Percentiles rank a stretch among this genome's conserved stretches.
Evolutionary conservation across 345 rosid genomes (phyloP).

Genomic region (Raphanus sativus): DNA sequence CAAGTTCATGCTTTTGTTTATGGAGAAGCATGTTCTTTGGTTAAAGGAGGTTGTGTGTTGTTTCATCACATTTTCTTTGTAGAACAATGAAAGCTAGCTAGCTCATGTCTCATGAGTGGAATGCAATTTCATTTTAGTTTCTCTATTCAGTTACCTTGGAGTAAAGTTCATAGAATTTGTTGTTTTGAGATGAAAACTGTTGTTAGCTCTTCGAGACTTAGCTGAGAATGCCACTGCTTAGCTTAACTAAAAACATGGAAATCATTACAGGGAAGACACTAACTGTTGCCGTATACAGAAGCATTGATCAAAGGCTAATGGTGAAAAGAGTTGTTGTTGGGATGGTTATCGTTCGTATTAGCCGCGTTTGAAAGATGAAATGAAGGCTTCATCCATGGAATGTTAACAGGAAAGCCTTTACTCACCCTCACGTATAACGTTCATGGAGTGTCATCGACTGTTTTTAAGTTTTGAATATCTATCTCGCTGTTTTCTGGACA

Average conservation of each 20-base stretch:
- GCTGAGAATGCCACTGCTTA: constrained; percentile 68
- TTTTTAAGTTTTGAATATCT: background rate
- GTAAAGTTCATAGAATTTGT: too few relatives aligned
- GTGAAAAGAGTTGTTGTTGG: constrained; percentile 78
- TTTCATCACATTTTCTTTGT: constrained; percentile 21
- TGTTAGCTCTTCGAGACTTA: constrained; percentile 47
- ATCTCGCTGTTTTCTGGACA: constrained; percentile 47
- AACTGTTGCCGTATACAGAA: constrained; percentile 56
- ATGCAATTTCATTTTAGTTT: background rate
- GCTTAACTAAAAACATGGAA: constrained; percentile 78
- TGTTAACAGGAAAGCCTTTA: constrained; percentile 67
- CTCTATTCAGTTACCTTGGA: too few relatives aligned
- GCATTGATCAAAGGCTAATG: constrained; percentile 67
- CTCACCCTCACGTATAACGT: constrained; percentile 61
- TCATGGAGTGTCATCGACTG: background rate
- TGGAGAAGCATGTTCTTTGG: constrained; percentile 28
- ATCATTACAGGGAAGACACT: constrained; percentile 86
- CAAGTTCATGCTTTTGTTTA: constrained; percentile 23
- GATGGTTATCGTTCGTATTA: constrained; percentile 52
- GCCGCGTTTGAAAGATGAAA: constrained; percentile 56
- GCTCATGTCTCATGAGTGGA: constrained; percentile 40
- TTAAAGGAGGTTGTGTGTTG: constrained; percentile 8
- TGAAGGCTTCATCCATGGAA: constrained; percentile 70
- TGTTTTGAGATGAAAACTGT: background rate
- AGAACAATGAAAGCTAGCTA: constrained; percentile 22